Base-by-base conservation (phyloP, 331 rosid species). In the Erythrophleum ivorense region DNA sequence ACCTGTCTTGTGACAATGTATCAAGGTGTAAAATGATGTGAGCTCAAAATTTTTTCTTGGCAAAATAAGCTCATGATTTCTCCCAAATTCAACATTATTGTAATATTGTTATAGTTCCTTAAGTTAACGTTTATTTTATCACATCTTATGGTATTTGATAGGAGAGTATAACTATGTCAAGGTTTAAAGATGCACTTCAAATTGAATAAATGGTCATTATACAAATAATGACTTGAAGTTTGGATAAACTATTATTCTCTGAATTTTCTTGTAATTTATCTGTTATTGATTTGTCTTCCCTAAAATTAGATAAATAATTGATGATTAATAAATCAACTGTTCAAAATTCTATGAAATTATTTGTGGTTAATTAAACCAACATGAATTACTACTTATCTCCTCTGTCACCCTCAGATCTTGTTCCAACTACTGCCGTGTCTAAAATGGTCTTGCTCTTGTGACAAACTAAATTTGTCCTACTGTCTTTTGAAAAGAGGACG, bases 11-110 rank as follows among this genome's bases (percentile, higher is more conserved):
- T 77, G 73, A 65, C 14, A 1, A 10, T 36, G 13, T 10, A 50
- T 33, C 58, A 41, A 70, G 40, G 45, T 79, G 82, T 77, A 69
- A 10, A 29, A 58, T 79, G 68, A 53, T 78, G 76, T 67, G 46
- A 53, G 57, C 38, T 65, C 54, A 54, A 5, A 50, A 36, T 9
- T 73, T 58, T 3, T 16, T 3, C 40, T 1, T 11, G 0, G 50
- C 9, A 36, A 31, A 33, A 49, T 34, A 34, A 64, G 52, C 36
- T 36, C 24, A 64, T 64, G 64, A 64, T 63, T 64, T 78, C 7
- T 19, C 19, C 50, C 52, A 12, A 10, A 13, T 64, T 40, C 46
- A 34, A 12, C 40, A 10, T 33, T 33, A 34, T 38, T 73, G 63
- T 71, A 16, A 15, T 16, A 43, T 48, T 11, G 52, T 38, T 7